phyloP scores from a whole-genome alignment of 768 basidiomycete genomes.

The Tulasnella sp. region DNA sequence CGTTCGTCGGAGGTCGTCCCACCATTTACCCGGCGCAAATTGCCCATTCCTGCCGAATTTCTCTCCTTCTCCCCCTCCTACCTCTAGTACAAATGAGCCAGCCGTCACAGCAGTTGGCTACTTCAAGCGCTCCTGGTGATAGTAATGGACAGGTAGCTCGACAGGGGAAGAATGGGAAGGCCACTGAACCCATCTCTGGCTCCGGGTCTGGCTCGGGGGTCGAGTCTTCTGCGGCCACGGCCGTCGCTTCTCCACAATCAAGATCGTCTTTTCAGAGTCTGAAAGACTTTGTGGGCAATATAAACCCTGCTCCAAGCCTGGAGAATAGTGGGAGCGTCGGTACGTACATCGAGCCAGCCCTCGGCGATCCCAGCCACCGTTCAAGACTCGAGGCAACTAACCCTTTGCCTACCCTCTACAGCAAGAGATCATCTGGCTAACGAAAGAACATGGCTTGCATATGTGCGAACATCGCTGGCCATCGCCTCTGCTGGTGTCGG shows the following conservation, averaged over 20 bases:
- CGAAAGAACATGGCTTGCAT: constrained; percentile 66
- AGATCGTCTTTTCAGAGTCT: neutral
- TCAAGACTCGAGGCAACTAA: neutral
- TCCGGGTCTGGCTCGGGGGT: neutral
- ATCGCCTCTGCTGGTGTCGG: constrained; percentile 64
- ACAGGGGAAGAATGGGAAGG: neutral
- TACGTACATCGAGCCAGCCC: constrained; percentile 22
- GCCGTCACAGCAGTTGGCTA: neutral
- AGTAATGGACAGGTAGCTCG: neutral
- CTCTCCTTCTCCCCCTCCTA: neutral
- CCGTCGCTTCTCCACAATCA: neutral
- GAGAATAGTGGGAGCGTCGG: constrained; percentile 63
- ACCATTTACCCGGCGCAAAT: neutral
- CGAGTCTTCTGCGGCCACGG: neutral
- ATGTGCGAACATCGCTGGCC: constrained; percentile 65
- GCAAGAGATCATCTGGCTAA: constrained; percentile 67
- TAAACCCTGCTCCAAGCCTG: constrained; percentile 45
- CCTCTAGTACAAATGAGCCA: neutral
- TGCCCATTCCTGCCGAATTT: neutral
- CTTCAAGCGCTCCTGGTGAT: neutral
- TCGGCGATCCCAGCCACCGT: neutral
- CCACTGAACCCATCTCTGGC: neutral
- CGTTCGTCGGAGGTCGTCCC: neutral
- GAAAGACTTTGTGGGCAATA: constrained; percentile 7
- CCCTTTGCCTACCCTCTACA: constrained; percentile 5